Evolutionary conservation across 108 stramenopile species (phyloP).

Genomic region (Cyclotella choctawhatcheeana): DNA sequence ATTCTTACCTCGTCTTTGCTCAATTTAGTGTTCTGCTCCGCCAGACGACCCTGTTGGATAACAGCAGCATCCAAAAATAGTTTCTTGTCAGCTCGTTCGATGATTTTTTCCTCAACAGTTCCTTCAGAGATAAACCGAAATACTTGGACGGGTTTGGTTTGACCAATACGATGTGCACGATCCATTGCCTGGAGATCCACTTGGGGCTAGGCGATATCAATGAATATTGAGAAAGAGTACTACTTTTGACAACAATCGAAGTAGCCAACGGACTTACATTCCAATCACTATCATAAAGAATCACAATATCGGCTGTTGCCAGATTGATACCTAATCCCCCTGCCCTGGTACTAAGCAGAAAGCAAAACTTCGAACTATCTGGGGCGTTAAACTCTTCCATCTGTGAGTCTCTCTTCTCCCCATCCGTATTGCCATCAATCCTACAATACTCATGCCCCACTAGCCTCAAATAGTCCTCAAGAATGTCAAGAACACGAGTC

Average conservation of each 20-base stretch:
- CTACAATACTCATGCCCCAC: constrained; percentile 92
- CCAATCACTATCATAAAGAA: constrained; percentile 91
- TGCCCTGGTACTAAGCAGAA: constrained; percentile 95
- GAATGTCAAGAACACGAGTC: constrained; percentile 95
- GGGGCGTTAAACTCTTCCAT: constrained; percentile 97
- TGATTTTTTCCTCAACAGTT: constrained; percentile 98
- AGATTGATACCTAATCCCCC: constrained; percentile 99
- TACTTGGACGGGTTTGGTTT: constrained; percentile 97
- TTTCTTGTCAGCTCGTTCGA: constrained; percentile 98
- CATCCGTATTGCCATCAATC: constrained; percentile 97
- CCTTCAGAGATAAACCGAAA: constrained; percentile 98
- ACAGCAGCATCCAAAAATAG: constrained; percentile 99
- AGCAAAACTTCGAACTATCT: constrained; percentile 91
- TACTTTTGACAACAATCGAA: background rate
- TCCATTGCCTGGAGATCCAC: constrained; percentile 98
- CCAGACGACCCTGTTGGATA: constrained; percentile 96
- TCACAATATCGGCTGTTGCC: constrained; percentile 97
- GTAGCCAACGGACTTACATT: constrained; percentile 12
- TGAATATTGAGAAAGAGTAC: background rate
- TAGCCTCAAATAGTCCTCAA: constrained; percentile 94
- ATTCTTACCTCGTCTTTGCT: constrained; percentile 79
- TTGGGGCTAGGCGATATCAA: constrained; percentile 47
- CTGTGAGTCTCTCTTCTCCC: constrained; percentile 92
- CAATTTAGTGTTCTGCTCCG: constrained; percentile 87
- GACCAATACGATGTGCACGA: constrained; percentile 96